Conservation (phyloP, 495 filamentous ascomycete species). For the Cercophora newfieldiana region DNA sequence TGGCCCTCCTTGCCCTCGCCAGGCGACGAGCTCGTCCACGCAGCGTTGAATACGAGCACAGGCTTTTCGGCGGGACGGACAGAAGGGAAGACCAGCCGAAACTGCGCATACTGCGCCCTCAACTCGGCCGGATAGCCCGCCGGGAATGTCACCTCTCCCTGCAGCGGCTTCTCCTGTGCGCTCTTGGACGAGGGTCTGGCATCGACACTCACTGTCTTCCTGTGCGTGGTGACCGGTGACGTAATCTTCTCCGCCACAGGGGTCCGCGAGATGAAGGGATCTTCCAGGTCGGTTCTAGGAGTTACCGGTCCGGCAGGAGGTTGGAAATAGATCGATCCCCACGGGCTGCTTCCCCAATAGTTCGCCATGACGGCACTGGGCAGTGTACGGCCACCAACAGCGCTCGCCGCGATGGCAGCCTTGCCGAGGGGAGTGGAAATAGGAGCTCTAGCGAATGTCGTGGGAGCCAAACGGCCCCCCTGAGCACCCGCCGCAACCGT, state of each 20-base stretch:
- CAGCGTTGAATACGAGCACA: slow-evolving; percentile 64
- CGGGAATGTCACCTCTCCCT: slow-evolving; percentile 67
- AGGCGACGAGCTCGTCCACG: slow-evolving; percentile 49
- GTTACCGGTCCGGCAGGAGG: slow-evolving; percentile 15
- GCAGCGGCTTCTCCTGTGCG: slow-evolving; percentile 41
- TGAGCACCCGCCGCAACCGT: slow-evolving; percentile 31
- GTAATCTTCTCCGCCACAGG: slow-evolving; percentile 35
- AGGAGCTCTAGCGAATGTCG: slow-evolving; percentile 81
- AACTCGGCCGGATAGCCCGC: slow-evolving; percentile 79
- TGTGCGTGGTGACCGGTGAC: slow-evolving; percentile 49
- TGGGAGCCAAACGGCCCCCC: slow-evolving; percentile 71
- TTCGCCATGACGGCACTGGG: slow-evolving; percentile 87
- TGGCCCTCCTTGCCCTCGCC: slow-evolving; percentile 35
- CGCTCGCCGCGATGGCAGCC: slow-evolving; percentile 76
- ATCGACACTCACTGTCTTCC: slow-evolving; percentile 81
- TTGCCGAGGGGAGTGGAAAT: slow-evolving; percentile 86
- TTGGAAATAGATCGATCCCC: slow-evolving; percentile 72
- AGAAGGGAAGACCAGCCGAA: slow-evolving; percentile 84
- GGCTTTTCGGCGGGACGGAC: slow-evolving; percentile 72
- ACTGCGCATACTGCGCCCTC: slow-evolving; percentile 87
- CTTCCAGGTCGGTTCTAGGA: slow-evolving; percentile 49
- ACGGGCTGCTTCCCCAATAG: slow-evolving; percentile 84
- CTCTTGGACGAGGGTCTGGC: slow-evolving; percentile 44
- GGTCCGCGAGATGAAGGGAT: slow-evolving; percentile 44
- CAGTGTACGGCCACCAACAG: slow-evolving; percentile 67